These are phyloP conservation scores for Fusarium pseudograminearum DNA, from an alignment of 2,329 filamentous ascomycete species.

Conservation along the genomic window DNA sequence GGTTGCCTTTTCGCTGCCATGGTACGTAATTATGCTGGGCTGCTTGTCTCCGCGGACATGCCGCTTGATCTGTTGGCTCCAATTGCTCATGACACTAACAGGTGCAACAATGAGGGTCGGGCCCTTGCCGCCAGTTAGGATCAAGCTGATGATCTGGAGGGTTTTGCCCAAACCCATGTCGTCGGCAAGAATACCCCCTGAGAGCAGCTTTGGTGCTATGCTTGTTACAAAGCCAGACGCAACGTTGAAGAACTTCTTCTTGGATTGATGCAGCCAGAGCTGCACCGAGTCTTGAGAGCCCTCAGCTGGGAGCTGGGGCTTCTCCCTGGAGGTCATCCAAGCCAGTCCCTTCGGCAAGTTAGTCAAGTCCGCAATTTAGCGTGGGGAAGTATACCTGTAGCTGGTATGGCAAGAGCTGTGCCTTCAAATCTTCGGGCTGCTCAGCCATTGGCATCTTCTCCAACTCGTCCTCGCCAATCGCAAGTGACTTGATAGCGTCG, in stretches of 20 bases:
- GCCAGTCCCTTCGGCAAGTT: slow-evolving; percentile 71
- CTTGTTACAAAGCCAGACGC: slow-evolving; percentile 69
- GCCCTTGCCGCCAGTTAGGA: slow-evolving; percentile 69
- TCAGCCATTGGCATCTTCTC: slow-evolving; percentile 77
- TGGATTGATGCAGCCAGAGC: slow-evolving; percentile 75
- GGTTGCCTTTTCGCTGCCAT: slow-evolving; percentile 72
- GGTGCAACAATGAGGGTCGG: slow-evolving; percentile 85
- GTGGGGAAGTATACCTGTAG: slow-evolving; percentile 60
- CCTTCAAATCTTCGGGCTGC: slow-evolving; percentile 74
- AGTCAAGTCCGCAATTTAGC: slow-evolving; percentile 24
- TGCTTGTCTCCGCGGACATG: slow-evolving; percentile 75
- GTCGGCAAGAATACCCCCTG: slow-evolving; percentile 85
- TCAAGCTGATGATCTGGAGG: slow-evolving; percentile 83
- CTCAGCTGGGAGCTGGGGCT: slow-evolving; percentile 70
- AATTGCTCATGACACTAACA: slow-evolving; percentile 90
- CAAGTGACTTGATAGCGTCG: slow-evolving; percentile 76
- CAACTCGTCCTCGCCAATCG: slow-evolving; percentile 76
- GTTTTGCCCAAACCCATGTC: slow-evolving; percentile 96
- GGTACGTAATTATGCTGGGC: slow-evolving; percentile 79
- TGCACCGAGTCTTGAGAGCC: slow-evolving; percentile 74
- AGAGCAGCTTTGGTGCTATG: slow-evolving; percentile 72
- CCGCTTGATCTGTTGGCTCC: slow-evolving; percentile 80
- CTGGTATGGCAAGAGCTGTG: slow-evolving; percentile 83
- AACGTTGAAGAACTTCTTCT: slow-evolving; percentile 70
- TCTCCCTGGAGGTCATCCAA: slow-evolving; percentile 85